Percentiles rank a stretch among this genome's conserved stretches.
Evolutionary conservation across 495 filamentous ascomycete genomes (phyloP).

Genomic region (Penicilliopsis zonata): DNA sequence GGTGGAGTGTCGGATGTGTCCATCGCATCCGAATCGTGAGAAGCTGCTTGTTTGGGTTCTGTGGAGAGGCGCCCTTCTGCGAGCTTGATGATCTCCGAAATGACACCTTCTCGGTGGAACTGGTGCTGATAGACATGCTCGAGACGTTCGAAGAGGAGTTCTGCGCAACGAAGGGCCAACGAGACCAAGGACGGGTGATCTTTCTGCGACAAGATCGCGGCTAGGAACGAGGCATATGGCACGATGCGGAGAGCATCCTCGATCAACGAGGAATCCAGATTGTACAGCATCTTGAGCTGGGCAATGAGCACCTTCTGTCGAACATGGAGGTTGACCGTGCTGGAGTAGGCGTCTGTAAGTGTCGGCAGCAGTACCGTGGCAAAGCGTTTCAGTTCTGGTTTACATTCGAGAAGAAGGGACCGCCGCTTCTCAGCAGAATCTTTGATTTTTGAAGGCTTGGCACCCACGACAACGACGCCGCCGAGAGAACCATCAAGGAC

Average conservation of each 20-base stretch:
- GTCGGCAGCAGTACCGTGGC: conserved; percentile 93
- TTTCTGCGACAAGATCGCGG: conserved; percentile 90
- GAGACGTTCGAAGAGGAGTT: conserved; percentile 72
- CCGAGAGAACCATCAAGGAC: conserved; percentile 37
- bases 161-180: conserved; percentile 74
- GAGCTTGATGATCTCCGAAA: conserved; percentile 78
- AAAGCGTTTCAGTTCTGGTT: conserved; percentile 78
- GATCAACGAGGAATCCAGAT: conserved; percentile 71
- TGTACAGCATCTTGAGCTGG: conserved; percentile 97
- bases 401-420: conserved; percentile 66
- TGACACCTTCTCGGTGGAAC: conserved; percentile 95
- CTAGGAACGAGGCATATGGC: conserved; percentile 93
- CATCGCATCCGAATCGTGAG: conserved; percentile 7
- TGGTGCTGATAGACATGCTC: conserved; percentile 87
- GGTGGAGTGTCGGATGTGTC: conserved; percentile 8
- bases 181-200: conserved; percentile 84
- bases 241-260: conserved; percentile 81
- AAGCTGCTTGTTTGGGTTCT: conserved; percentile 10
- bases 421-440: conserved; percentile 69
- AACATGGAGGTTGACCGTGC: conserved; percentile 93
- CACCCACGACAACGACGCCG: conserved; percentile 14
- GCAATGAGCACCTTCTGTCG: conserved; percentile 94
- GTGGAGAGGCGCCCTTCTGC: conserved; percentile 40
- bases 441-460: conserved; percentile 30
- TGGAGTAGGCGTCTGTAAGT: conserved; percentile 92